Conservation (phyloP, 306 rosid genomes). For the Pyrus betulifolia region DNA sequence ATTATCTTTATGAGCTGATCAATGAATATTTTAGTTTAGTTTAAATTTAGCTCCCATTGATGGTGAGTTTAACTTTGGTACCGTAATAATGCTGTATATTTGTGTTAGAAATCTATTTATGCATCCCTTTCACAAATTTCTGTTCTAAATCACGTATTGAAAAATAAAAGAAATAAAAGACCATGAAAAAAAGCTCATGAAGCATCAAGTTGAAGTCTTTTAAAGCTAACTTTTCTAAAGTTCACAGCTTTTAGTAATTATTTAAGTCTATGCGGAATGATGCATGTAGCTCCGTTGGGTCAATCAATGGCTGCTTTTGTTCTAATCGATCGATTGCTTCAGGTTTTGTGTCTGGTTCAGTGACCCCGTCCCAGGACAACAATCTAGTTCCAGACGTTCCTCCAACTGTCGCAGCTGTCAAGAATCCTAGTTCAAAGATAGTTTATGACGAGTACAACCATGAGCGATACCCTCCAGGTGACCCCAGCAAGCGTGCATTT, state of each 20-base stretch:
- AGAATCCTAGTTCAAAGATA: constrained; percentile 68
- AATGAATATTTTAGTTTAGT: neutral
- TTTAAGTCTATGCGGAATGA: neutral
- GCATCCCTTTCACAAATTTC: neutral
- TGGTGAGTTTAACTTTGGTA: neutral
- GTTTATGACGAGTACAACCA: constrained; percentile 67
- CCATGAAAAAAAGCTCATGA: neutral
- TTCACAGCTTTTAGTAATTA: neutral
- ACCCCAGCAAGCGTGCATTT: constrained; percentile 90
- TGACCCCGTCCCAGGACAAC: constrained; percentile 38
- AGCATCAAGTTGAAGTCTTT: neutral
- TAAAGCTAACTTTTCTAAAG: neutral
- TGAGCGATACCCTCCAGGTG: constrained; percentile 74
- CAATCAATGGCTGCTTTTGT: neutral
- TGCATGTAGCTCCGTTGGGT: neutral
- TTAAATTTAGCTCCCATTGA: neutral
- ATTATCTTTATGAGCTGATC: neutral
- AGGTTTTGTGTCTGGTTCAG: constrained; percentile 58
- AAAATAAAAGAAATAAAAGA: neutral
- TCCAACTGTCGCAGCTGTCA: constrained; percentile 56
- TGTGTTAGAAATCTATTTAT: neutral
- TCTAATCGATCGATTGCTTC: constrained; percentile 9
- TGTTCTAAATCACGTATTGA: neutral
- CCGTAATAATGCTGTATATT: neutral
- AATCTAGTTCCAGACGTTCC: constrained; percentile 44